A percentile compares a stretch with the other conserved stretches of the same genome.
Conservation (phyloP, 371 early-diverging fungal genomes). For the Mortierella sp. region DNA sequence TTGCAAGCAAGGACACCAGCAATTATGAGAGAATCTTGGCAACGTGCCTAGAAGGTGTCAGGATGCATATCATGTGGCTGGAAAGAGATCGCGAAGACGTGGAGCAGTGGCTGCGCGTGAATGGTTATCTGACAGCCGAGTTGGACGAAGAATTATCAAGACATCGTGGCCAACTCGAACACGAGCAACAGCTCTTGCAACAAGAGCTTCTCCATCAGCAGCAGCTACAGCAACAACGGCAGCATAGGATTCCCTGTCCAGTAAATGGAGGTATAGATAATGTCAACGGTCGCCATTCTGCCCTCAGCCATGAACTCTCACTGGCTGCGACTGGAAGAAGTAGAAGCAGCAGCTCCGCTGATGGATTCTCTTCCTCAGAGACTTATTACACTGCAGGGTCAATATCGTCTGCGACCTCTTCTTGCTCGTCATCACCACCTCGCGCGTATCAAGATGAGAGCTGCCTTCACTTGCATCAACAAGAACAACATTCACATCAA, state of each 20-base stretch:
- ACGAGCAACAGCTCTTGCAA: background rate
- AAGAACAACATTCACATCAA: constrained; percentile 1
- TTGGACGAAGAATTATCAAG: background rate
- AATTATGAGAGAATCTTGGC: constrained; percentile 79
- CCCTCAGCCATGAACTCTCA: background rate
- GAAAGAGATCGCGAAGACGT: constrained; percentile 80
- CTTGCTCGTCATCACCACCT: constrained; percentile 38
- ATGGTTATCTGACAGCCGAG: constrained; percentile 41
- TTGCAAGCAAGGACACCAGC: constrained; percentile 81
- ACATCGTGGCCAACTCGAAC: background rate
- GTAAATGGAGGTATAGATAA: background rate
- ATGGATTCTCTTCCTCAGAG: constrained; percentile 21
- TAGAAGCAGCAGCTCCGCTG: constrained; percentile 24
- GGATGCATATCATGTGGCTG: constrained; percentile 84
- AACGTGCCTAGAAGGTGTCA: constrained; percentile 90
- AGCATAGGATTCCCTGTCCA: background rate
- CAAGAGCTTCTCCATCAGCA: constrained; percentile 3
- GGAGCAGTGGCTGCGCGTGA: constrained; percentile 70
- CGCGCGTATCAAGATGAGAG: constrained; percentile 13
- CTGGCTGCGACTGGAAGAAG: constrained; percentile 6
- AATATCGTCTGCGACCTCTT: constrained; percentile 25
- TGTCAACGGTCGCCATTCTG: background rate
- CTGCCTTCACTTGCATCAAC: background rate
- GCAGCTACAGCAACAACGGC: background rate
- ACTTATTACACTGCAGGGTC: constrained; percentile 11